These are phyloP conservation scores for Astragalus membranaceus DNA, from an alignment of 306 rosid species.

Conservation along the genomic window DNA sequence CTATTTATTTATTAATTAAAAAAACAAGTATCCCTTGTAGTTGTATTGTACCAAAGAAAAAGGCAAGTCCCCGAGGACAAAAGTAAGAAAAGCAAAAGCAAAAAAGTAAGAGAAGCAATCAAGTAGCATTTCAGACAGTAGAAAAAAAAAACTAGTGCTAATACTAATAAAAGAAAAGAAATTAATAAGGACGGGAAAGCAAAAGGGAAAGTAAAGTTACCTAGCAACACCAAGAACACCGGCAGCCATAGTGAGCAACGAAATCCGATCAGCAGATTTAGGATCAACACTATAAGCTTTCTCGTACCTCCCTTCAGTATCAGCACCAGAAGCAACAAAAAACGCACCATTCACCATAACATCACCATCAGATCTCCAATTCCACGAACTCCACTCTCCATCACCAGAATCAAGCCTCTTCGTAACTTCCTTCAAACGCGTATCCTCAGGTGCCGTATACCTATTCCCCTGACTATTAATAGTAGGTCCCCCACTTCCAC, in stretches of 20 bases:
- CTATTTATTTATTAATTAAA: too few species aligned
- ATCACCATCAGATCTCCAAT: constrained; percentile 87
- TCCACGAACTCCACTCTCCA: constrained; percentile 68
- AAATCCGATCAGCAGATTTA: constrained; percentile 51
- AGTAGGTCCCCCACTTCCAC: constrained; percentile 76
- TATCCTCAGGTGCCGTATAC: constrained; percentile 54
- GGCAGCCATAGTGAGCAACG: constrained; percentile 54
- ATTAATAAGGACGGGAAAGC: background rate
- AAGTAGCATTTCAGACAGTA: background rate
- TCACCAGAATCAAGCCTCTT: constrained; percentile 55
- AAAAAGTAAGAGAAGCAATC: background rate
- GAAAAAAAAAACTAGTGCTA: background rate
- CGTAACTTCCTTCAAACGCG: constrained; percentile 67
- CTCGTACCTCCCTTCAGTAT: constrained; percentile 36
- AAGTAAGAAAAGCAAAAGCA: background rate
- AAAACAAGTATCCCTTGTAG: background rate
- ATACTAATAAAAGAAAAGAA: background rate
- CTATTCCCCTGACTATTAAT: constrained; percentile 83
- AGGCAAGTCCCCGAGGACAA: background rate
- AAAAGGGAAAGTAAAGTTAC: constrained; percentile 18
- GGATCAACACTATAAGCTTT: constrained; percentile 79
- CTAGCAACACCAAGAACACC: constrained; percentile 83
- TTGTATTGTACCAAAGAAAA: too few species aligned
- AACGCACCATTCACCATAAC: constrained; percentile 69
- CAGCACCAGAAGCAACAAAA: constrained; percentile 64